These are phyloP conservation scores for Cichorium intybus DNA, from an alignment of 140 eudicot genomes.

Conservation along the genomic window DNA sequence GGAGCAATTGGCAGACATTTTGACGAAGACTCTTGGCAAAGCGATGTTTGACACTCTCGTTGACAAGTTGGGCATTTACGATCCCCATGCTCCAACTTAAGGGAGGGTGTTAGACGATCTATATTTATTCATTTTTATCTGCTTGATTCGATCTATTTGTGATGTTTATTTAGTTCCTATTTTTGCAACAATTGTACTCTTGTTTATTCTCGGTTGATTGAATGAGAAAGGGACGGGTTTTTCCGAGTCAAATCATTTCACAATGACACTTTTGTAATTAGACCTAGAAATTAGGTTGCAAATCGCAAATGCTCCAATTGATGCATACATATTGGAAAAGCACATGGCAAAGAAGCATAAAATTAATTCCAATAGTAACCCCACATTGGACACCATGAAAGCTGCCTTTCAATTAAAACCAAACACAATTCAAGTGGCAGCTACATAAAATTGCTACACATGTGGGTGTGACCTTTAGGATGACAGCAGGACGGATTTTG, in stretches of 20 bases:
- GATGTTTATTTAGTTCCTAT: background rate
- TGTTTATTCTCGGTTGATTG: background rate
- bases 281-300: constrained; percentile 6
- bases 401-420: constrained; percentile 29
- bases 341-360: constrained; percentile 31
- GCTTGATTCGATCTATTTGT: too few relatives aligned
- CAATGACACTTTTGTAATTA: background rate
- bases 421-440: constrained; percentile 18
- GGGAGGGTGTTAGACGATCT: too few relatives aligned
- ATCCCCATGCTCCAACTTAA: too few relatives aligned
- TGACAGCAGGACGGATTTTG: constrained; percentile 13
- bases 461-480: constrained; percentile 19
- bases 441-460: constrained; percentile 15
- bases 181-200: background rate
- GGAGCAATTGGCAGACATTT: too few relatives aligned
- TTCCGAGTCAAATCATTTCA: background rate
- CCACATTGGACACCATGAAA: constrained; percentile 32
- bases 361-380: constrained; percentile 21
- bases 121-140: too few relatives aligned
- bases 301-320: constrained; percentile 20
- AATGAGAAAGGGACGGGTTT: background rate
- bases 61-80: too few relatives aligned
- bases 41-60: too few relatives aligned
- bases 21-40: too few relatives aligned
- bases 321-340: constrained; percentile 17